Base-by-base conservation (phyloP, 371 early-diverging fungal species). In the Lichtheimia ornata region DNA sequence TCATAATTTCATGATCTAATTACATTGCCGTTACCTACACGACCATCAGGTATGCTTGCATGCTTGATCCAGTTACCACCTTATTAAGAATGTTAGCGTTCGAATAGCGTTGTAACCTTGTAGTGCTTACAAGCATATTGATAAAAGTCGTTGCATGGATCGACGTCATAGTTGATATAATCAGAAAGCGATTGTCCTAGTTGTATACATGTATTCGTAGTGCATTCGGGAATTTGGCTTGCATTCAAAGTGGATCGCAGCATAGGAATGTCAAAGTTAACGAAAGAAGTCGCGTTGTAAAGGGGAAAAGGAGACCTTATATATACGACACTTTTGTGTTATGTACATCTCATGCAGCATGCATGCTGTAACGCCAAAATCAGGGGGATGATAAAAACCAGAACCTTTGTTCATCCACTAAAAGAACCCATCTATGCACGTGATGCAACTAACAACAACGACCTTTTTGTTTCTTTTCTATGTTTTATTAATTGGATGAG, bases 21-120 rank as follows among this genome's bases (percentile, higher is more conserved):
- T 22, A n/a, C 14, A 55, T 2, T 41, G 20, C 5, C 17, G 5
- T 20, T 27, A 50, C 55, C 53, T 72, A 77, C 78, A 63, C 28
- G 78, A 51, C 81, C 79, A 15, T 73, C 75, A 0, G 85, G 84
- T 22, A 87, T 81, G 14, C 66, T 64, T 11, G 77, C 60, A 0
- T 64, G 53, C 45, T 71, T 41, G 18, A 69, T 56, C 75, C 84
- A 86, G 41, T 66, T 71, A 28, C 84, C 84, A 53, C 86, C 84
- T 22, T 1, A 22, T 22, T 84, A 52, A 27, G 13, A 42, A 12
- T 4, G 17, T 4, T 18, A 50, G 2, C 14, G 20, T 9, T n/a
- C 6, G 52, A 18, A 15, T 28, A 27, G 24, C 30, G 28, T 28
- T 5, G 3, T 52, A 6, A 7, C 15, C 13, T 17, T 9, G 17